These are phyloP conservation scores for Fusarium clavum DNA, from an alignment of 2,329 filamentous ascomycete genomes.

Conservation along the genomic window DNA sequence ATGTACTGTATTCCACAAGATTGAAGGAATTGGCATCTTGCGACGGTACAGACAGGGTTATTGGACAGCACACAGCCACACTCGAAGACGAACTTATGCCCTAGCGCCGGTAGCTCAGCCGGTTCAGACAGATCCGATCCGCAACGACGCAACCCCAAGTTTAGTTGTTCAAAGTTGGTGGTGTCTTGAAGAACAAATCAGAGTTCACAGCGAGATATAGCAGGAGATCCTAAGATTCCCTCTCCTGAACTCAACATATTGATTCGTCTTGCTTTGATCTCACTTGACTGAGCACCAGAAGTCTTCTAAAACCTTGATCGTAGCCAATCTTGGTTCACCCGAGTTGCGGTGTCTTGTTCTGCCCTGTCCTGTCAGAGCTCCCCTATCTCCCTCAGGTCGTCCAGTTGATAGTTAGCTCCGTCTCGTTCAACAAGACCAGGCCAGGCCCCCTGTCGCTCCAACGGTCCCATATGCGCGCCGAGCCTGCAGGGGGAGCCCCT, in stretches of 20 bases:
- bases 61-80: slow-evolving; percentile 24
- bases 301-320: background rate
- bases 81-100: slow-evolving; percentile 9
- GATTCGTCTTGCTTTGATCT: slow-evolving; percentile 2
- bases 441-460: slow-evolving; percentile 21
- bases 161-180: slow-evolving; percentile 17
- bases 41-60: slow-evolving; percentile 22
- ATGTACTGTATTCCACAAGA: slow-evolving; percentile 1
- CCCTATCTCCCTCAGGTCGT: slow-evolving; percentile 36
- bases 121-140: slow-evolving; percentile 38
- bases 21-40: slow-evolving; percentile 23
- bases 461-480: slow-evolving; percentile 34
- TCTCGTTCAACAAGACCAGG: background rate
- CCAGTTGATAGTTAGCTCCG: slow-evolving; percentile 10
- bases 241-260: slow-evolving; percentile 10
- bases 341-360: slow-evolving; percentile 40
- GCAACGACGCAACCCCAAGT: slow-evolving; percentile 27
- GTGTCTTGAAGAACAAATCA: slow-evolving; percentile 35
- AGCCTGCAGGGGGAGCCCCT: slow-evolving; percentile 48
- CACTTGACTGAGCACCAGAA: background rate
- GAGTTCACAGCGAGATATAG: slow-evolving; percentile 3
- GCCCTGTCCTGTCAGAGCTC: slow-evolving; percentile 25
- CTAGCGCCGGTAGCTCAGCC: slow-evolving; percentile 34
- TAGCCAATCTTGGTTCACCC: slow-evolving; percentile 4
- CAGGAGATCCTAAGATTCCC: slow-evolving; percentile 1